Conservation (phyloP, 2,329 filamentous ascomycete genomes). For the Aspergillus aculeatus region DNA sequence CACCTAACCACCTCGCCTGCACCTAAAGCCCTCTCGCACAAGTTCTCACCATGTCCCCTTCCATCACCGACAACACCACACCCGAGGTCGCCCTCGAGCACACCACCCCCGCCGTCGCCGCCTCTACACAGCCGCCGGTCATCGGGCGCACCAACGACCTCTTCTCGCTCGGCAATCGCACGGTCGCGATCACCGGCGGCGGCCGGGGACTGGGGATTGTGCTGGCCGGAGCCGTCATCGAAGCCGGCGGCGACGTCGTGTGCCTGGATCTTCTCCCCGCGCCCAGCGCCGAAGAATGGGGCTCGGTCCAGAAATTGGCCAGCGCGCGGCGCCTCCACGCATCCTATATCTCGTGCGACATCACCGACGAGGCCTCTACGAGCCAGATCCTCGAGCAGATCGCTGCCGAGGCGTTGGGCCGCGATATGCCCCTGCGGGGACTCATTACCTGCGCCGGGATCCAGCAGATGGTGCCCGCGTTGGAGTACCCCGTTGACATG, state of each 20-base stretch:
- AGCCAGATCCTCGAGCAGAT: conserved; percentile 39
- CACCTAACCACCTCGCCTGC: neutral
- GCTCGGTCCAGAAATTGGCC: conserved; percentile 44
- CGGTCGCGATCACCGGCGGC: conserved; percentile 50
- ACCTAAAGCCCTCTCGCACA: neutral
- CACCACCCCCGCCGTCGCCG: conserved; percentile 26
- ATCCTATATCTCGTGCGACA: conserved; percentile 49
- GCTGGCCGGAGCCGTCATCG: conserved; percentile 50
- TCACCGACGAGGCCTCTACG: conserved; percentile 47
- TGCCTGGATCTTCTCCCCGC: conserved; percentile 48
- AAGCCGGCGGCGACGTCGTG: conserved; percentile 51
- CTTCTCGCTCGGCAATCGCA: conserved; percentile 48
- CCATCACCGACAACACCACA: conserved; percentile 7
- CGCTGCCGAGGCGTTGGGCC: conserved; percentile 23
- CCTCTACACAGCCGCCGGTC: conserved; percentile 33
- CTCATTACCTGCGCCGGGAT: conserved; percentile 52
- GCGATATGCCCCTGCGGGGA: conserved; percentile 24
- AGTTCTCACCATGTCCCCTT: conserved; percentile 21
- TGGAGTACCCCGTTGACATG: conserved; percentile 46
- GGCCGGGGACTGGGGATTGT: conserved; percentile 53
- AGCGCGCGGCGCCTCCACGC: conserved; percentile 34
- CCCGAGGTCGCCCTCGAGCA: conserved; percentile 21
- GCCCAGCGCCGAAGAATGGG: conserved; percentile 40
- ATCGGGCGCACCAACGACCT: conserved; percentile 29
- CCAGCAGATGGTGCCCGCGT: conserved; percentile 48